Percentiles rank a stretch among this genome's conserved stretches.
phyloP scores from a whole-genome alignment of 2,329 filamentous ascomycete species.

The Epichloe baconii region DNA sequence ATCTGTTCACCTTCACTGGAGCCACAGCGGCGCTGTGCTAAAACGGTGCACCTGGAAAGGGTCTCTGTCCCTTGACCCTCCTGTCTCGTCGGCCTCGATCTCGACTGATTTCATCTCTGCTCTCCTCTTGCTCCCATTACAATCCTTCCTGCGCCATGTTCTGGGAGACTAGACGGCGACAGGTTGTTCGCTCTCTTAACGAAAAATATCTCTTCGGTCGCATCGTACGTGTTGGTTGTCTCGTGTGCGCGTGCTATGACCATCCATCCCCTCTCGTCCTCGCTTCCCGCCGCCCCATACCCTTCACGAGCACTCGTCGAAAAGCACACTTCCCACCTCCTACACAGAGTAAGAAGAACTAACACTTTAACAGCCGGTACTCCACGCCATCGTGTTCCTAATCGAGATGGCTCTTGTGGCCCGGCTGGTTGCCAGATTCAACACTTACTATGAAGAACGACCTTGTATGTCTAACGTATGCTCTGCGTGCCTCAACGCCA shows the following conservation, averaged over 20 bases:
- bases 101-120: not conserved
- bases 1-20: not conserved
- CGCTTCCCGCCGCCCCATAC: not conserved
- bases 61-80: too few relatives aligned
- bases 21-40: not conserved
- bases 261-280: not conserved
- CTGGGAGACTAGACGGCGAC: constrained; percentile 45
- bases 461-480: constrained; percentile 46
- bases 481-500: not conserved
- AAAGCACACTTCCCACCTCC: not conserved
- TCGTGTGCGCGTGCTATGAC: not conserved
- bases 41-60: not conserved
- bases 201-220: constrained; percentile 58
- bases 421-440: constrained; percentile 76
- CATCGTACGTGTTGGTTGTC: constrained; percentile 42
- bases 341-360: not conserved
- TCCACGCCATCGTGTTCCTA: constrained; percentile 74
- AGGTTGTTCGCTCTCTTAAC: constrained; percentile 50
- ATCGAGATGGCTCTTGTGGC: constrained; percentile 81
- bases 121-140: not conserved
- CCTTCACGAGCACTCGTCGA: not conserved
- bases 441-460: constrained; percentile 82
- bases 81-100: not conserved
- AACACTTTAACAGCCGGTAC: constrained; percentile 52
- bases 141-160: constrained; percentile 29